These are phyloP conservation scores for Chaetothyriales sp. DNA, from an alignment of 2,329 filamentous ascomycete genomes.

Conservation along the genomic window DNA sequence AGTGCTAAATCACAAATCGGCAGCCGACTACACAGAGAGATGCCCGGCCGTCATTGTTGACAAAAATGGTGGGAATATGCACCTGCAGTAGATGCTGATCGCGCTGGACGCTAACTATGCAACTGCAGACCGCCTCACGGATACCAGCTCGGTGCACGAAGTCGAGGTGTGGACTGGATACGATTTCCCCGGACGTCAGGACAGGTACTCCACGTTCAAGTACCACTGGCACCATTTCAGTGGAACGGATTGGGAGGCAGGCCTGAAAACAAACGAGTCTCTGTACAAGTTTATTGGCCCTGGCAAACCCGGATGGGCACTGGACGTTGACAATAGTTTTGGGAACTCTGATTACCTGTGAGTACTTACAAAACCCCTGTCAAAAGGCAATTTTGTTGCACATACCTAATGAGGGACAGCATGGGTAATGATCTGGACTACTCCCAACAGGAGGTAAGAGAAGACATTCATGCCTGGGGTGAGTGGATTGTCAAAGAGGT, in stretches of 20 bases:
- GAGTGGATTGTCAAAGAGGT: slow-evolving; percentile 49
- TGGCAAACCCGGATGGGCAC: slow-evolving; percentile 47
- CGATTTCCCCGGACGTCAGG: slow-evolving; percentile 46
- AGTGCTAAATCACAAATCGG: slow-evolving; percentile 58
- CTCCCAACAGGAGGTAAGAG: slow-evolving; percentile 44
- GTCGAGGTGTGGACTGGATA: slow-evolving; percentile 56
- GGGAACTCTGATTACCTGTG: slow-evolving; percentile 45
- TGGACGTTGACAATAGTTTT: slow-evolving; percentile 45
- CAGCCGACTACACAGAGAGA: slow-evolving; percentile 49
- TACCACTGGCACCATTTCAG: slow-evolving; percentile 55
- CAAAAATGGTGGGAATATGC: slow-evolving; percentile 24
- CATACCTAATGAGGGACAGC: slow-evolving; percentile 35
- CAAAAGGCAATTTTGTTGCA: neutral
- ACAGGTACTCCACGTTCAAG: slow-evolving; percentile 44
- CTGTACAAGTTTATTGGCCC: slow-evolving; percentile 52
- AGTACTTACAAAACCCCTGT: neutral
- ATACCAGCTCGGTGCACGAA: slow-evolving; percentile 40
- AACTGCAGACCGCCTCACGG: slow-evolving; percentile 11
- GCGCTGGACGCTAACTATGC: neutral
- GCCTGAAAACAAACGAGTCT: slow-evolving; percentile 37
- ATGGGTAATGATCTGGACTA: slow-evolving; percentile 62
- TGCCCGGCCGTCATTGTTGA: slow-evolving; percentile 51
- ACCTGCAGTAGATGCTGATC: neutral
- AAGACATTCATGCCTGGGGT: slow-evolving; percentile 52
- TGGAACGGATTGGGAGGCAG: slow-evolving; percentile 51